These are phyloP conservation scores for Myxozyma monticola DNA, from an alignment of 805 yeast species.

Conservation along the genomic window DNA sequence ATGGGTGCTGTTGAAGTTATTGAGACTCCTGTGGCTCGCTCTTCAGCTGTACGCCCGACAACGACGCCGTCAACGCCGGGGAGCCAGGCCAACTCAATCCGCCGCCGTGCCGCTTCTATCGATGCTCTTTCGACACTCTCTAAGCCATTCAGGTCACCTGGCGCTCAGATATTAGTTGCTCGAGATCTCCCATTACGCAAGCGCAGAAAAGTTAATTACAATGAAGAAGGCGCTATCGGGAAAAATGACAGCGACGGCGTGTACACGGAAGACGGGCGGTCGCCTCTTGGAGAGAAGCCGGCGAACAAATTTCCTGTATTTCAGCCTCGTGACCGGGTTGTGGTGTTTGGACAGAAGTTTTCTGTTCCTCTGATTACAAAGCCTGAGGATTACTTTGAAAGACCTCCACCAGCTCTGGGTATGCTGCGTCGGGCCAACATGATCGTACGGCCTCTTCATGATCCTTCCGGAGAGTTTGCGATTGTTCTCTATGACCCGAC, in stretches of 20 bases:
- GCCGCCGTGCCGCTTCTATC: constrained; percentile 19
- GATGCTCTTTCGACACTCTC: constrained; percentile 20
- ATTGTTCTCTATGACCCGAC: constrained; percentile 95
- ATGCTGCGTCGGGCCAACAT: constrained; percentile 62
- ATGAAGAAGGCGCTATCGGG: constrained; percentile 14
- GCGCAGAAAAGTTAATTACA: constrained; percentile 29
- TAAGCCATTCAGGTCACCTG: constrained; percentile 27
- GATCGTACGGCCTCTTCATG: constrained; percentile 92
- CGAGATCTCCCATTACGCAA: constrained; percentile 27
- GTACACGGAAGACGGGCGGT: constrained; percentile 16
- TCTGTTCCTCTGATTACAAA: constrained; percentile 22
- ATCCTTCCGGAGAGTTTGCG: constrained; percentile 90
- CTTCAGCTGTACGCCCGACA: too few species aligned
- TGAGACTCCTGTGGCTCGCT: too few species aligned
- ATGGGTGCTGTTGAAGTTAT: too few species aligned
- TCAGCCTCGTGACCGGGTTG: constrained; percentile 15
- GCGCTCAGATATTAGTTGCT: background rate
- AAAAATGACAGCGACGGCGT: constrained; percentile 9
- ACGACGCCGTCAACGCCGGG: too few species aligned
- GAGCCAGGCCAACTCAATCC: too few species aligned
- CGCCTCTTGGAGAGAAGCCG: constrained; percentile 6
- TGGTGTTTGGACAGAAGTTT: constrained; percentile 26
- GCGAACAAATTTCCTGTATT: constrained; percentile 21
- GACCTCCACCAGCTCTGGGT: constrained; percentile 75
- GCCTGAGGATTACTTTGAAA: constrained; percentile 9